phyloP scores from a whole-genome alignment of 2,329 filamentous ascomycete genomes.

The Alternaria ventricosa region DNA sequence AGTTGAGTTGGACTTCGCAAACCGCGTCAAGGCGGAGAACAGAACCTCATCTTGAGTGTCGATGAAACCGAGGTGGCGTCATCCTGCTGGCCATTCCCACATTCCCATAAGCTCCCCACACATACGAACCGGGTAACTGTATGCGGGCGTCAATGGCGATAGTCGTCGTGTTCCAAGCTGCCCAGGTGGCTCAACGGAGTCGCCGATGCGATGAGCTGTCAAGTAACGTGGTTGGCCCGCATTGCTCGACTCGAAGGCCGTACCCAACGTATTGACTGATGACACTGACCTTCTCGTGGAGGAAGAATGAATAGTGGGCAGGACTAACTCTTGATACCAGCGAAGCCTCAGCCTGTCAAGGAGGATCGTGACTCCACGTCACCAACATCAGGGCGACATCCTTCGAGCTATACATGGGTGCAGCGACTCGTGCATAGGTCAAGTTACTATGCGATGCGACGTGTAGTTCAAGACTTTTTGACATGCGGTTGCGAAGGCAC shows the following conservation, averaged over 20 bases:
- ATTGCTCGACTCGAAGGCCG: not conserved
- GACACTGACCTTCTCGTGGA: not conserved
- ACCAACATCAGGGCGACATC: not conserved
- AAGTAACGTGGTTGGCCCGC: not conserved
- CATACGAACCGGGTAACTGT: not conserved
- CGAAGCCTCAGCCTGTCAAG: conserved; percentile 6
- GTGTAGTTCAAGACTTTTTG: not conserved
- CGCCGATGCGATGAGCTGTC: conserved; percentile 6
- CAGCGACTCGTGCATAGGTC: not conserved
- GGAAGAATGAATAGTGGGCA: not conserved
- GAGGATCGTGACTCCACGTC: not conserved
- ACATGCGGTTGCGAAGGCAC: not conserved
- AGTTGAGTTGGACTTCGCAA: not conserved
- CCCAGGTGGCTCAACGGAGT: not conserved
- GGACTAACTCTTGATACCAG: conserved; percentile 10
- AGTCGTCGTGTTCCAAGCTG: not conserved
- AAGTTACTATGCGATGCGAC: not conserved
- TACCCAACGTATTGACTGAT: not conserved
- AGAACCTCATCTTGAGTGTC: not conserved
- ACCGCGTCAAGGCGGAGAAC: conserved; percentile 16
- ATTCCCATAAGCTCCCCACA: not conserved
- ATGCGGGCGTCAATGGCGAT: not conserved
- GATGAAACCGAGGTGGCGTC: conserved; percentile 8
- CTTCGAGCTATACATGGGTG: not conserved
- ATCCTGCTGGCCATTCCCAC: not conserved